A percentile compares a stretch with the other conserved stretches of the same genome.
Conservation (phyloP, 2,329 filamentous ascomycete genomes). For the Monosporascus sp. region DNA sequence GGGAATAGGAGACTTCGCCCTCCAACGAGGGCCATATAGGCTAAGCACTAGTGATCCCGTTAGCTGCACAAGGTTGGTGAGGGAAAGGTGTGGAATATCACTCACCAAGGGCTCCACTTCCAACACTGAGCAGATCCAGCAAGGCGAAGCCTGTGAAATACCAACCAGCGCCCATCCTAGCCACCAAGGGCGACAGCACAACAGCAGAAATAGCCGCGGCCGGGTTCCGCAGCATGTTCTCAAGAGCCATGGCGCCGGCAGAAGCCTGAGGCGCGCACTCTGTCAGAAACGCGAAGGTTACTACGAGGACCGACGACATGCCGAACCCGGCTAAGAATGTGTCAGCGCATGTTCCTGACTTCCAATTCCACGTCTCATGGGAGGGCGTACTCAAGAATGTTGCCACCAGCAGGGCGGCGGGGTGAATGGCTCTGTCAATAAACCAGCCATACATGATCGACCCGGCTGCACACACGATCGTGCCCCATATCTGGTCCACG, state of each 20-base stretch:
- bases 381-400: no score
- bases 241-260: constrained; percentile 35
- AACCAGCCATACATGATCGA: constrained; percentile 39
- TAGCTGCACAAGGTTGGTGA: no score
- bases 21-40: no score
- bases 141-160: constrained; percentile 34
- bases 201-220: constrained; percentile 34
- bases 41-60: no score
- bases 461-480: constrained; percentile 31
- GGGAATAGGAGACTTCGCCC: no score
- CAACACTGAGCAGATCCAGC: constrained; percentile 16
- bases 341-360: constrained; percentile 7
- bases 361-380: no score
- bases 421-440: constrained; percentile 22
- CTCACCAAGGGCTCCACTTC: no score
- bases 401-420: constrained; percentile 18
- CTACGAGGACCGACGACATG: constrained; percentile 37
- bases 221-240: constrained; percentile 34
- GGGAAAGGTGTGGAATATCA: no score
- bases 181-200: constrained; percentile 28
- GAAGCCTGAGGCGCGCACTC: constrained; percentile 34
- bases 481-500: constrained; percentile 34
- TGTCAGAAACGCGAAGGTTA: constrained; percentile 36
- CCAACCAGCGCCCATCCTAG: constrained; percentile 33
- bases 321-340: constrained; percentile 28